A percentile compares a stretch with the other conserved stretches of the same genome.
These are phyloP conservation scores for Escovopsis weberi DNA, from an alignment of 2,329 filamentous ascomycete species.

Conservation along the genomic window DNA sequence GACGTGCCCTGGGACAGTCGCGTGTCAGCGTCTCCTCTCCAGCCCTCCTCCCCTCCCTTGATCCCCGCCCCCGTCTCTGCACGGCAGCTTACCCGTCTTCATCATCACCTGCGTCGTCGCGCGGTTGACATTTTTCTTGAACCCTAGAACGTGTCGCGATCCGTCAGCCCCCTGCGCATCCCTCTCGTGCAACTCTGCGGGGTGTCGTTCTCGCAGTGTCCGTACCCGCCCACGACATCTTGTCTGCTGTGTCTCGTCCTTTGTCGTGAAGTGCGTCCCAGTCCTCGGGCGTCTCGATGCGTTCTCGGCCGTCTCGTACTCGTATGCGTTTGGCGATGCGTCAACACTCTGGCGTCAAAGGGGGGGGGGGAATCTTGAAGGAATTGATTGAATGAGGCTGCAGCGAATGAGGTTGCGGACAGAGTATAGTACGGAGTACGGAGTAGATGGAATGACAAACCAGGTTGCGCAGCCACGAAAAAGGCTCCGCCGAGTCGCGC, in stretches of 20 bases:
- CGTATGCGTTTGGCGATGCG: not conserved
- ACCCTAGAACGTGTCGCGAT: slow-evolving; percentile 19
- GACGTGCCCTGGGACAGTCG: slow-evolving; percentile 55
- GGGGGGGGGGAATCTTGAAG: slow-evolving; percentile 6
- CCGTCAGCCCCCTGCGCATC: slow-evolving; percentile 15
- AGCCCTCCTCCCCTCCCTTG: not conserved
- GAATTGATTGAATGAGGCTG: slow-evolving; percentile 14
- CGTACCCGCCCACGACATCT: slow-evolving; percentile 60
- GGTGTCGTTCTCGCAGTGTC: slow-evolving; percentile 8
- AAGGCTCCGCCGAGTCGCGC: slow-evolving; percentile 13
- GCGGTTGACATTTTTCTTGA: slow-evolving; percentile 90
- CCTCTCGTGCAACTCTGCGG: slow-evolving; percentile 8
- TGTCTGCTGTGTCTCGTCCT: slow-evolving; percentile 11
- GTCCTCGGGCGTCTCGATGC: too few species aligned
- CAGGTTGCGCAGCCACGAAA: slow-evolving; percentile 18
- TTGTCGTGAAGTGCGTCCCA: not conserved
- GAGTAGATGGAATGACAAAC: slow-evolving; percentile 5
- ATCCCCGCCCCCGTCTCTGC: too few species aligned
- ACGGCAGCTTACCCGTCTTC: slow-evolving; percentile 61
- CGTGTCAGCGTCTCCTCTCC: slow-evolving; percentile 6
- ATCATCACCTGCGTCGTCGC: slow-evolving; percentile 99
- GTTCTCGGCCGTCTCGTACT: too few species aligned
- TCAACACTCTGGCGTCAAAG: not conserved
- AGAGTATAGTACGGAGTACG: not conserved
- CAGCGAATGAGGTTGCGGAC: slow-evolving; percentile 1